Conservation (phyloP, 2,329 filamentous ascomycete genomes). For the Diaporthe batatas region DNA sequence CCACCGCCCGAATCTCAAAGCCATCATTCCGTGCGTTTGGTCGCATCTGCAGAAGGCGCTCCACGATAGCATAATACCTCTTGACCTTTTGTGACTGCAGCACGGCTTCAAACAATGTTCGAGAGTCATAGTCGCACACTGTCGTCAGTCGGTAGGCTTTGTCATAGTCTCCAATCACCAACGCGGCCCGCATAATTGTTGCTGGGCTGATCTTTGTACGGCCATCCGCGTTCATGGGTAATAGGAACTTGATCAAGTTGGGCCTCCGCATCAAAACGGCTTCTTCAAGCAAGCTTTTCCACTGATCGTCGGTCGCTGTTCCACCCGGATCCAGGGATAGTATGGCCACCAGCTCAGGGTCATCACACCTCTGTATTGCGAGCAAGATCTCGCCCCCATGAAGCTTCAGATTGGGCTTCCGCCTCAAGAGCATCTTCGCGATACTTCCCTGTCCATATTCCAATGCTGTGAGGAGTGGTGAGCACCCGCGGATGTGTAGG, state of each 20-base stretch:
- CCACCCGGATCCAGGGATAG: background rate
- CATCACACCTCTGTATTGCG: accelerated
- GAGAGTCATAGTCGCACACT: background rate
- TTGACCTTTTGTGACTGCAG: no score
- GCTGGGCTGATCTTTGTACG: background rate
- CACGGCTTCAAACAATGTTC: background rate
- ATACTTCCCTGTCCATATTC: accelerated
- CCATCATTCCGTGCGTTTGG: background rate
- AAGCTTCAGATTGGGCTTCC: background rate
- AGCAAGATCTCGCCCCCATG: background rate
- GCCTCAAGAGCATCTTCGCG: background rate
- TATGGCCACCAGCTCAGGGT: background rate
- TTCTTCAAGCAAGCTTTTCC: background rate
- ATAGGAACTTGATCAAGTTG: background rate
- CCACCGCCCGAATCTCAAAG: constrained; percentile 2
- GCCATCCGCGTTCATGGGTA: background rate
- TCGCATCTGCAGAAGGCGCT: background rate
- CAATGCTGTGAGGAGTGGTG: background rate
- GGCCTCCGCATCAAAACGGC: accelerated
- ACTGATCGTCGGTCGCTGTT: no score
- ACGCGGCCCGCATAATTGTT: background rate
- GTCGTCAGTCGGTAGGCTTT: background rate
- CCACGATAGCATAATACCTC: background rate
- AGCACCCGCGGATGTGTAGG: background rate
- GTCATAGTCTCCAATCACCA: background rate